These are phyloP conservation scores for Paraphaeosphaeria minitans DNA, from an alignment of 2,329 filamentous ascomycete species.

Conservation along the genomic window DNA sequence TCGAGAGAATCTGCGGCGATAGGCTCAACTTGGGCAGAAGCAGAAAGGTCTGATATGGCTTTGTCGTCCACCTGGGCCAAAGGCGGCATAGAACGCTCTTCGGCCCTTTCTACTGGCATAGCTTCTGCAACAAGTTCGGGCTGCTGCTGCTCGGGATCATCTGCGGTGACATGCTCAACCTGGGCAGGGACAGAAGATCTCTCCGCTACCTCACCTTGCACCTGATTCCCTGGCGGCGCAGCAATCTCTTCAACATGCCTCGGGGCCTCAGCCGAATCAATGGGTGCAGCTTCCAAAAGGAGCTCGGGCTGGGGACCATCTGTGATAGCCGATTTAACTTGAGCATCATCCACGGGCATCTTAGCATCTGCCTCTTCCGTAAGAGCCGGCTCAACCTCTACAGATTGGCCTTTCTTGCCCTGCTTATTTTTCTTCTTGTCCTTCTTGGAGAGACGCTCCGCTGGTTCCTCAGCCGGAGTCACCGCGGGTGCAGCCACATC, in stretches of 20 bases:
- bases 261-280: not conserved
- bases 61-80: not conserved
- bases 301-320: not conserved
- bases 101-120: not conserved
- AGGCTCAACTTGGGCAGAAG: conserved; percentile 12
- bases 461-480: not conserved
- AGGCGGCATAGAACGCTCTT: not conserved
- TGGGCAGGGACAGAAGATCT: conserved; percentile 9
- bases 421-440: conserved; percentile 24
- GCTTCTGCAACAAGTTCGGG: not conserved
- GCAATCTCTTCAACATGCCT: not conserved
- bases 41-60: not conserved
- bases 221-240: not conserved
- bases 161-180: not conserved
- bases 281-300: not conserved
- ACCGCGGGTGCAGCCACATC: not conserved
- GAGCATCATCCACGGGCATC: not conserved
- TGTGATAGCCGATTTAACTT: not conserved
- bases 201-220: not conserved
- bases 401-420: conserved; percentile 22
- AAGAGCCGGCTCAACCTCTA: conserved; percentile 14
- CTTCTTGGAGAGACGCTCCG: not conserved
- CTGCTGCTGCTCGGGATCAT: not conserved
- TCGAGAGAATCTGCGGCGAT: not conserved
- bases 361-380: not conserved